Base-by-base conservation (phyloP, 225 moss, liverwort and hornwort species). In the Asterella californica region DNA sequence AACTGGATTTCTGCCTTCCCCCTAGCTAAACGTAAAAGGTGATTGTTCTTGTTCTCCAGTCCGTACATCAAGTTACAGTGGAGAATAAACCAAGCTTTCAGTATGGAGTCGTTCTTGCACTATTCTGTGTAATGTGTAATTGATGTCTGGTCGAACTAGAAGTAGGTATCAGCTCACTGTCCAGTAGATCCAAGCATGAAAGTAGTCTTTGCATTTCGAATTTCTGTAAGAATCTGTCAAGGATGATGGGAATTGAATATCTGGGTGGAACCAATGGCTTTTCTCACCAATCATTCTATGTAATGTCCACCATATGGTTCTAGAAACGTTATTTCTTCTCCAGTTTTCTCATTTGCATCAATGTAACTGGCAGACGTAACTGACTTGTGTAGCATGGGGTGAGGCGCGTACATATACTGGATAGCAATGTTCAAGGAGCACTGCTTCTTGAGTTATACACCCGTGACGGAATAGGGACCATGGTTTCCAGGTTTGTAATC, bases 381-480 rank as follows among this genome's bases (percentile, higher is more conserved):
- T 76, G 47, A 52, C 14, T 64, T 74, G 74, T 27, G 57, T 78
- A 78, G 82, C 84, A 94, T 79, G 96, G 96, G 69, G 96, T 96
- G 61, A 90, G 92, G 78, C 90, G 96, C 78, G 96, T 96, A 6
- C 96, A 96, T 76, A 83, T 95, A 66, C 57, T 95, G 78, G 91
- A 95, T 77, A 90, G 90, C 78, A 90, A 91, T 81, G 90, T 93
- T 63, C 85, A 91, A 79, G 95, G 95, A 84, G 93, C 93, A 74
- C 93, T 95, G 80, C 84, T 93, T 67, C 80, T 95, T 59, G 95
- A 95, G 82, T 88, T 95, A 34, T 95, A 95, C 86, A 95, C 91
- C 70, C 90, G 95, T 38, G 95, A 95, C 85, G 95, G 95, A 83
- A 89, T 95, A 74, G 95, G 95, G 84, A 95, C 82, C 30, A 86